Evolutionary conservation across 306 rosid genomes (phyloP), one percentile per base, ranked within the genome.

Genomic region (Fragaria iinumae): DNA sequence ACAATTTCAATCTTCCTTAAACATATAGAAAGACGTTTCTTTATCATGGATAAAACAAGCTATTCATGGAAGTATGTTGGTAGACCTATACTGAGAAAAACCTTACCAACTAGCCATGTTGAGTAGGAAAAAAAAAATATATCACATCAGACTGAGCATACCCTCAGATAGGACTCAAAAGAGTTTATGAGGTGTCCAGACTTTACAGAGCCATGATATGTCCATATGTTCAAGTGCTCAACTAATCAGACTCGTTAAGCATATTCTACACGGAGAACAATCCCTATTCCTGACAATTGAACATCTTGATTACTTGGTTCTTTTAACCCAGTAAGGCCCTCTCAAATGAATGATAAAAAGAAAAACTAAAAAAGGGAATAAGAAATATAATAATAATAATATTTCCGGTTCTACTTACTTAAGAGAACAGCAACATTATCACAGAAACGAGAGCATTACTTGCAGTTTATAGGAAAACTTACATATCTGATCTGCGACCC

Each of bases 401-500:
- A 45, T 5, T 25, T 5, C 32, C 21, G 0, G 6, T 44, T 48
- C 25, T 49, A 27, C 45, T 34, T 36, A 25, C 67, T 60, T 13
- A 29, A 17, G 38, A 65, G 1, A 65, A 65, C 69, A 65, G 41
- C 4, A 12, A 63, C 11, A 63, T n/a, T 48, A 20, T 29, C 27
- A 49, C 44, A 72, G 11, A 21, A 13, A 43, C 14, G 16, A 59
- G 44, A 5, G 16, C 18, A 27, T 74, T 44, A 17, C 16, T 56
- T 23, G 78, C 59, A 60, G 52, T 20, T 29, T 21, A 59, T 14
- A 67, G 21, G 53, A 39, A 50, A 89, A 85, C 97, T 90, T 88
- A 95, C 98, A 95, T 95, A 89, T 95, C 98, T n/a, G 98, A 95
- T 82, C 82, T 86, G 55, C 98, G 95, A 62, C 97, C 97, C 88